Conservation (phyloP, 2,329 filamentous ascomycete species). For the Westerdykella ornata region DNA sequence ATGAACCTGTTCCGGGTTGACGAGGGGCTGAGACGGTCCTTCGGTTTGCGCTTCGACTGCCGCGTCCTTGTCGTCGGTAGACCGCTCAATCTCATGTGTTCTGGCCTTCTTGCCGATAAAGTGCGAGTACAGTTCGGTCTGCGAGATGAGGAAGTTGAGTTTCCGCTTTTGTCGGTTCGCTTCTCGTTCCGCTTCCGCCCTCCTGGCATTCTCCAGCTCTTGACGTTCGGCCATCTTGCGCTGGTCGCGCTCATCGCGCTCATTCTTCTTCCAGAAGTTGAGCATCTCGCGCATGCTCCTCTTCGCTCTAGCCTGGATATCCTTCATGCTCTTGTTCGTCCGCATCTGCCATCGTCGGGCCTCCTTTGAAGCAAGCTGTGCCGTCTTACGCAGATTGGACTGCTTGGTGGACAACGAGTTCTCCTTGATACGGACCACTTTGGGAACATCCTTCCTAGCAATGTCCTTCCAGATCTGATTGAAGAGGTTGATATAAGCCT, state of each 20-base stretch:
- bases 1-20: conserved; percentile 44
- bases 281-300: conserved; percentile 99
- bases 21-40: conserved; percentile 37
- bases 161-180: conserved; percentile 96
- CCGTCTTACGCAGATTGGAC: conserved; percentile 97
- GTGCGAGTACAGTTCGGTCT: conserved; percentile 97
- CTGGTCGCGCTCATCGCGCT: conserved; percentile 90
- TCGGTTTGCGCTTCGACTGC: conserved; percentile 40
- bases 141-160: conserved; percentile 97
- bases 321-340: conserved; percentile 98
- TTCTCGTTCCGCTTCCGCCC: conserved; percentile 94
- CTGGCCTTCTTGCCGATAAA: conserved; percentile 99
- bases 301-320: conserved; percentile 93
- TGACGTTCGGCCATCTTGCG: conserved; percentile 91
- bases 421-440: conserved; percentile 81
- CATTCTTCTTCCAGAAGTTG: conserved; percentile 98
- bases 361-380: conserved; percentile 92
- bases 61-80: conserved; percentile 65
- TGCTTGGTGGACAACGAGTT: conserved; percentile 80
- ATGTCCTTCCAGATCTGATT: conserved; percentile 96
- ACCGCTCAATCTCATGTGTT: conserved; percentile 87
- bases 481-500: conserved; percentile 94
- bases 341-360: conserved; percentile 94
- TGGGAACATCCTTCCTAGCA: conserved; percentile 85
- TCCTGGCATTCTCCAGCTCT: conserved; percentile 92